A percentile compares a stretch with the other conserved stretches of the same genome.
These are phyloP conservation scores for Colletotrichum filicis DNA, from an alignment of 2,329 filamentous ascomycete species.

Conservation along the genomic window DNA sequence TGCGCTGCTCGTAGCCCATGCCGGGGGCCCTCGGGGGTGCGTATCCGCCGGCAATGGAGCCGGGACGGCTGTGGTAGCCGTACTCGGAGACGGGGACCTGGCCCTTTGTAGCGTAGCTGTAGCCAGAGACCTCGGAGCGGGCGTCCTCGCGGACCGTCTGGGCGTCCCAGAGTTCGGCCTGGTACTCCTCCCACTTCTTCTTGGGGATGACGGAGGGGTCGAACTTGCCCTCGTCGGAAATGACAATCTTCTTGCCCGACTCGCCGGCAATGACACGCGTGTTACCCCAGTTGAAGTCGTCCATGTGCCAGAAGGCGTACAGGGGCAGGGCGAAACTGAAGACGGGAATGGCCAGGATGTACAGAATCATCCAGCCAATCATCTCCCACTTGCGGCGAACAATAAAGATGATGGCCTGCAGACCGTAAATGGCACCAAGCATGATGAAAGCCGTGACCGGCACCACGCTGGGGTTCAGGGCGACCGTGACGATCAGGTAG, in stretches of 20 bases:
- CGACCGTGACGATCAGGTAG: conserved; percentile 85
- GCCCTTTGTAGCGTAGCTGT: conserved; percentile 92
- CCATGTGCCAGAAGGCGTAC: conserved; percentile 99
- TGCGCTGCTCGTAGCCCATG: conserved; percentile 57
- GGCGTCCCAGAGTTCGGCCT: conserved; percentile 96
- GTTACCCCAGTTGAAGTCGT: conserved; percentile 99
- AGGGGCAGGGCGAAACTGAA: conserved; percentile 91
- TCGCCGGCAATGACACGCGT: conserved; percentile 97
- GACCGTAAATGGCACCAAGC: conserved; percentile 93
- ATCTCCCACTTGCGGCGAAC: conserved; percentile 98
- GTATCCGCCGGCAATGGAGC: conserved; percentile 56
- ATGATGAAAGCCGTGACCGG: conserved; percentile 91
- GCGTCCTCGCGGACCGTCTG: conserved; percentile 86
- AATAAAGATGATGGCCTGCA: conserved; percentile 98
- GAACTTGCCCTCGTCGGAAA: conserved; percentile 98
- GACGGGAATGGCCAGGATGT: conserved; percentile 89
- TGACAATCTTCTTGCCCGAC: conserved; percentile 88
- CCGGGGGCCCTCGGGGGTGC: conserved; percentile 58
- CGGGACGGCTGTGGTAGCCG: conserved; percentile 69
- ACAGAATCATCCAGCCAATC: conserved; percentile 99
- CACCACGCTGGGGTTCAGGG: conserved; percentile 70
- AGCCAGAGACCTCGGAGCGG: conserved; percentile 89
- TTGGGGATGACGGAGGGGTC: conserved; percentile 91
- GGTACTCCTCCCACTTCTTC: conserved; percentile 99
- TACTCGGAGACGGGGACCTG: conserved; percentile 73